phyloP scores from a whole-genome alignment of 2,329 filamentous ascomycete species.

The Metarhizium guizhouense region DNA sequence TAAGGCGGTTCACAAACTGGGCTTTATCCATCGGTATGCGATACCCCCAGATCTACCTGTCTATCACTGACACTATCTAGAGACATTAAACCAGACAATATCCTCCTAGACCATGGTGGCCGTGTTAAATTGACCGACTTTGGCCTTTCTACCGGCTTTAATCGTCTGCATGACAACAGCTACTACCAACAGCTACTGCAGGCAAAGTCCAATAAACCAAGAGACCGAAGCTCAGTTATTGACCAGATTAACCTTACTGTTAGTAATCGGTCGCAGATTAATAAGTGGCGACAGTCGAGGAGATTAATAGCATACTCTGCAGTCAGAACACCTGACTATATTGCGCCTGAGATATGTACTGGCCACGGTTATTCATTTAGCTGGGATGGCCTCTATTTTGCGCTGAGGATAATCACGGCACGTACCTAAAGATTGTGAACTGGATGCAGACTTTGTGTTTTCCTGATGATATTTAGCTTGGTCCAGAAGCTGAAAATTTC shows the following conservation, averaged over 20 bases:
- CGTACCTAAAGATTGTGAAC: conserved; percentile 97
- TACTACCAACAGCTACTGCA: conserved; percentile 95
- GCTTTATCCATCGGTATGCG: conserved; percentile 91
- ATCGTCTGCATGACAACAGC: conserved; percentile 91
- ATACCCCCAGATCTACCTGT: background rate
- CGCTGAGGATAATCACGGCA: conserved; percentile 95
- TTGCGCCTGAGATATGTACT: conserved; percentile 95
- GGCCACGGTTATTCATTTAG: conserved; percentile 93
- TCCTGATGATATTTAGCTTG: conserved; percentile 85
- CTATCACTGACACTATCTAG: conserved; percentile 34
- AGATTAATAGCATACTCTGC: conserved; percentile 96
- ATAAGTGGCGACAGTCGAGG: conserved; percentile 94
- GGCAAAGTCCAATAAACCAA: conserved; percentile 56
- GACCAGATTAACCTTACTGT: conserved; percentile 97
- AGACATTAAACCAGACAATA: conserved; percentile 99
- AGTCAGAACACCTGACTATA: conserved; percentile 96
- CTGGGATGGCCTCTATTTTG: conserved; percentile 99
- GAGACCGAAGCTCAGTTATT: conserved; percentile 84
- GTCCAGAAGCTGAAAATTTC: conserved; percentile 80
- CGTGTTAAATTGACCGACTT: conserved; percentile 99
- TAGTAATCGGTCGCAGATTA: conserved; percentile 93
- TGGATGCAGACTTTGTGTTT: conserved; percentile 95
- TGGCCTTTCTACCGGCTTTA: conserved; percentile 91
- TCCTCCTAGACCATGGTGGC: conserved; percentile 86
- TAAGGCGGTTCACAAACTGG: conserved; percentile 93